Evolutionary conservation across 495 filamentous ascomycete species (phyloP).

Genomic region (Lasiosphaeriaceae sp.): DNA sequence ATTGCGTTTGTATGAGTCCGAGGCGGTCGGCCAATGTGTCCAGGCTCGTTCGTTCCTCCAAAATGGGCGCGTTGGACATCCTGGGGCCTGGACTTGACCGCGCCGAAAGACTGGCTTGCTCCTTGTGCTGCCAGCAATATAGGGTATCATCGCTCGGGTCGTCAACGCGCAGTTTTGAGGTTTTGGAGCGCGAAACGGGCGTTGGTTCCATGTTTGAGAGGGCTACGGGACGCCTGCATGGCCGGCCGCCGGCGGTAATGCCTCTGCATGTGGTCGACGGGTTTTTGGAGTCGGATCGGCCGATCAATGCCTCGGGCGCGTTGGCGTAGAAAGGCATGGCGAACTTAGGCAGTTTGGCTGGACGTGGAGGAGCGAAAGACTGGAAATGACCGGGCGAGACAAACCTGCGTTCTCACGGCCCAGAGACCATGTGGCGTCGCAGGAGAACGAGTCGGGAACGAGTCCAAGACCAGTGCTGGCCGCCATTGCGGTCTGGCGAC

Average conservation of each 20-base stretch:
- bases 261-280: slow-evolving; percentile 84
- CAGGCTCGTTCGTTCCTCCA: slow-evolving; percentile 66
- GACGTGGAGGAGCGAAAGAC: too few relatives aligned
- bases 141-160: slow-evolving; percentile 39
- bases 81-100: slow-evolving; percentile 38
- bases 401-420: not conserved
- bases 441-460: not conserved
- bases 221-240: slow-evolving; percentile 69
- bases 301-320: slow-evolving; percentile 78
- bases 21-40: slow-evolving; percentile 78
- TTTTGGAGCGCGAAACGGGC: slow-evolving; percentile 33
- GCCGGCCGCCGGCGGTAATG: slow-evolving; percentile 69
- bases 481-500: not conserved
- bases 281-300: slow-evolving; percentile 76
- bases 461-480: not conserved
- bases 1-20: slow-evolving; percentile 53
- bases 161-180: slow-evolving; percentile 43
- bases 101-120: slow-evolving; percentile 61
- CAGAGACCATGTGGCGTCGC: not conserved
- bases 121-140: slow-evolving; percentile 94
- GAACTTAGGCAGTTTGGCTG: too few relatives aligned
- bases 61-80: slow-evolving; percentile 27
- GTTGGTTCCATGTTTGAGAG: slow-evolving; percentile 27
- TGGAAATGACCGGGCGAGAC: not conserved
- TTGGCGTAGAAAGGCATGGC: slow-evolving; percentile 73